These are phyloP conservation scores for Apiotrichum gamsii DNA, from an alignment of 1,284 basidiomycete species.

Conservation along the genomic window DNA sequence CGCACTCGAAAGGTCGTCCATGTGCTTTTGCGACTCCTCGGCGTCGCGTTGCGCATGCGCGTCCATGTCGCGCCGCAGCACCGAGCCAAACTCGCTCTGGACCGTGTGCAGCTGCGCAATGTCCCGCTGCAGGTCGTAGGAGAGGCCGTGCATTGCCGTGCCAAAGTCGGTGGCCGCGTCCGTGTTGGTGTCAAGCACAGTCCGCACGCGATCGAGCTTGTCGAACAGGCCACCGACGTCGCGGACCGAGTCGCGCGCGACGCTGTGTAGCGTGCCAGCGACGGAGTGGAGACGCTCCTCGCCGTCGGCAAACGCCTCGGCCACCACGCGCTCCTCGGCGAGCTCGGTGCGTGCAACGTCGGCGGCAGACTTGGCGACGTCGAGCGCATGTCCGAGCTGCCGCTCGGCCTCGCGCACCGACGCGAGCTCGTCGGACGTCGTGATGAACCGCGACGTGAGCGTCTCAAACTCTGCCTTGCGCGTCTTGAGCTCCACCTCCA, in stretches of 20 bases:
- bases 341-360: conserved; percentile 55
- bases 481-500: conserved; percentile 70
- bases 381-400: conserved; percentile 55
- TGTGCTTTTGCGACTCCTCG: conserved; percentile 27
- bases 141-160: conserved; percentile 54
- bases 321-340: conserved; percentile 69
- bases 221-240: conserved; percentile 71
- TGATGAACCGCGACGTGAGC: conserved; percentile 67
- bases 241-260: conserved; percentile 61
- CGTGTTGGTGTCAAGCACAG: conserved; percentile 60
- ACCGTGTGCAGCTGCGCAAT: conserved; percentile 53
- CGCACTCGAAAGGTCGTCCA: conserved; percentile 42
- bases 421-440: conserved; percentile 66
- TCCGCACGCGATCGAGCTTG: conserved; percentile 76
- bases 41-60: conserved; percentile 57
- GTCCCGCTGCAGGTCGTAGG: conserved; percentile 59
- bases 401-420: conserved; percentile 50
- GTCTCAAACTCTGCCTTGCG: conserved; percentile 88
- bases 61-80: conserved; percentile 56
- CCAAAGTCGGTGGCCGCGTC: conserved; percentile 61
- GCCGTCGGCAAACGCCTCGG: conserved; percentile 67
- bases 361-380: conserved; percentile 57
- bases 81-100: conserved; percentile 43
- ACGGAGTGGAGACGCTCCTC: conserved; percentile 66
- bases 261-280: conserved; percentile 61